Evolutionary conservation across 2,329 filamentous ascomycete species (phyloP).

Genomic region (Ophiostoma sp.): DNA sequence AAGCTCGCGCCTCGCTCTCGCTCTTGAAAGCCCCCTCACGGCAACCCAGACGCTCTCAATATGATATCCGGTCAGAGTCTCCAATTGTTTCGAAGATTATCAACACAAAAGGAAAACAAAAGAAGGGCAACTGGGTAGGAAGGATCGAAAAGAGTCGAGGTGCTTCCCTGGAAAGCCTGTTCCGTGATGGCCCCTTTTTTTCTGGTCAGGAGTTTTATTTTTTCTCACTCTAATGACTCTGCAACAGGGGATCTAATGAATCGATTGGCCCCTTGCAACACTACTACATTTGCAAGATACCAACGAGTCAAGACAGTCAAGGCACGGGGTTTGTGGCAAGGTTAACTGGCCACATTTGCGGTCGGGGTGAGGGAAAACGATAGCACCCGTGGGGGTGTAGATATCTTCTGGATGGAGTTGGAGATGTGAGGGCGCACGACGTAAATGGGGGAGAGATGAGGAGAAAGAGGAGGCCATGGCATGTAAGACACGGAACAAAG

Average conservation of each 20-base stretch:
- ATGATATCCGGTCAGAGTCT: not conserved
- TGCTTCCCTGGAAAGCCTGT: not conserved
- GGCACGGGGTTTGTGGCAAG: not conserved
- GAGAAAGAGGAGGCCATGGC: not conserved
- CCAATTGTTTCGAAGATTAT: not conserved
- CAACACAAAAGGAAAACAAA: not conserved
- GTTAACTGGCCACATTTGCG: too few species aligned
- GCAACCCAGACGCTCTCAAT: too few species aligned
- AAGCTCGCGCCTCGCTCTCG: not conserved
- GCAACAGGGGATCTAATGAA: not conserved
- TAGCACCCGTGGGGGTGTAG: not conserved
- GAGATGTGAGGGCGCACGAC: not conserved
- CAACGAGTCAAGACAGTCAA: not conserved
- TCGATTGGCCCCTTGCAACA: not conserved
- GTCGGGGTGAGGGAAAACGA: slow-evolving; percentile 3
- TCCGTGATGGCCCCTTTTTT: slow-evolving; percentile 9
- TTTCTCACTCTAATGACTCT: not conserved
- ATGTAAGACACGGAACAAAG: not conserved
- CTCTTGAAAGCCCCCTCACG: not conserved
- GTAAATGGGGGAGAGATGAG: not conserved
- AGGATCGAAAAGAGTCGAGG: not conserved
- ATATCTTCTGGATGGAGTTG: not conserved
- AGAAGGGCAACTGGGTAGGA: not conserved
- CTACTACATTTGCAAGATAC: not conserved
- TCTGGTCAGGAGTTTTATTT: slow-evolving; percentile 1